Conservation (phyloP, 1,284 basidiomycete species). For the Cutaneotrichosporon dermatis region DNA sequence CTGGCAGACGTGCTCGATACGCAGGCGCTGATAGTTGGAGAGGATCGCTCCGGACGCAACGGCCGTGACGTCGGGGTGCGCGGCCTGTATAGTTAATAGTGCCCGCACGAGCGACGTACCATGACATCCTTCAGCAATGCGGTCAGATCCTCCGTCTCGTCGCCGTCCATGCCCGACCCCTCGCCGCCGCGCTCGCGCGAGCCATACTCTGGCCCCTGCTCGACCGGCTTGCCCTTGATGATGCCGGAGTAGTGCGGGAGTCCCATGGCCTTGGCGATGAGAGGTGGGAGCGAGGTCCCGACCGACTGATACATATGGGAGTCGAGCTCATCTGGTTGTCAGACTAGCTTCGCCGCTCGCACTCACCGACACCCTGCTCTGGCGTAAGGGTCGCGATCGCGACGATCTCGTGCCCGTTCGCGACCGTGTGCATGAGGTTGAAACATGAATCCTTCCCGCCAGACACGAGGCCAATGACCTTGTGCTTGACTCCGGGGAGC, state of each 20-base stretch:
- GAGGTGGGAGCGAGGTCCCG: conserved; percentile 86
- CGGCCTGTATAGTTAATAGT: conserved; percentile 51
- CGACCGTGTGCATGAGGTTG: conserved; percentile 83
- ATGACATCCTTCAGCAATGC: conserved; percentile 72
- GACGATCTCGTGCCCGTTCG: conserved; percentile 81
- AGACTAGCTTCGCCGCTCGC: not conserved
- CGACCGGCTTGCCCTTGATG: conserved; percentile 76
- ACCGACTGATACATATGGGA: conserved; percentile 99
- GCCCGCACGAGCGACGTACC: conserved; percentile 52
- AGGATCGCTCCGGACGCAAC: conserved; percentile 95
- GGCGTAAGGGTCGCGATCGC: conserved; percentile 87
- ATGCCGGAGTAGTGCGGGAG: conserved; percentile 78
- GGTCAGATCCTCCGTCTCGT: conserved; percentile 95
- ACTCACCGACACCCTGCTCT: conserved; percentile 71
- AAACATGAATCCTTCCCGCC: conserved; percentile 98
- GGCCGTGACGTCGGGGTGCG: conserved; percentile 77
- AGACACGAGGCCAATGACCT: conserved; percentile 89
- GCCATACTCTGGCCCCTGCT: conserved; percentile 83
- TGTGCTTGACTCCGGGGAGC: conserved; percentile 49
- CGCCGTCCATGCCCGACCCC: conserved; percentile 60
- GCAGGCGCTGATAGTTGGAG: conserved; percentile 92
- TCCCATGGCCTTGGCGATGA: conserved; percentile 77
- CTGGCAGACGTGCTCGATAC: conserved; percentile 95
- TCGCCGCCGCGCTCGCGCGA: conserved; percentile 41
- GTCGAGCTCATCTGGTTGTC: conserved; percentile 81